These are phyloP conservation scores for Telfairia occidentalis DNA, from an alignment of 331 rosid species.

Conservation along the genomic window DNA sequence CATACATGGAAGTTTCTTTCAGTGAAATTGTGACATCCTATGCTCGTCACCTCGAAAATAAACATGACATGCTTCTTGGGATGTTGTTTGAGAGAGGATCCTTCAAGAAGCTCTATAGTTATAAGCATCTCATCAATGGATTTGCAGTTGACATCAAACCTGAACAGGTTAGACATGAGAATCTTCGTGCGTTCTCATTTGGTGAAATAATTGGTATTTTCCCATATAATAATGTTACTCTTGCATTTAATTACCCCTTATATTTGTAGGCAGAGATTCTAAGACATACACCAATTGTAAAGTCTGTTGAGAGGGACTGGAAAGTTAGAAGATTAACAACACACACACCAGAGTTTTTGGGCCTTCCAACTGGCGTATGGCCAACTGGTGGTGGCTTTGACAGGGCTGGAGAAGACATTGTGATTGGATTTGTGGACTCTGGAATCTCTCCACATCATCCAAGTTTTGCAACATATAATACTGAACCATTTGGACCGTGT, in stretches of 20 bases:
- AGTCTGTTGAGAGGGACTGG: conserved; percentile 88
- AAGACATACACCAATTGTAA: conserved; percentile 77
- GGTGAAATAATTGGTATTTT: not conserved
- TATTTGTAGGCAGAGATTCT: conserved; percentile 90
- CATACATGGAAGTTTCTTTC: conserved; percentile 20
- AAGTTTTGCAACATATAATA: conserved; percentile 56
- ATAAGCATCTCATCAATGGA: conserved; percentile 91
- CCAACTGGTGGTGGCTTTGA: conserved; percentile 98
- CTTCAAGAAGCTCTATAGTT: conserved; percentile 81
- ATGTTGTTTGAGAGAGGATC: conserved; percentile 72
- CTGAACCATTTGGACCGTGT: conserved; percentile 74
- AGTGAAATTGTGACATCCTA: conserved; percentile 79
- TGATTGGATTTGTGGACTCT: conserved; percentile 94
- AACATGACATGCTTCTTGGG: conserved; percentile 89
- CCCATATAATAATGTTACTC: conserved; percentile 6
- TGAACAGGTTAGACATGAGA: conserved; percentile 72
- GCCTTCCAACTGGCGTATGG: conserved; percentile 99
- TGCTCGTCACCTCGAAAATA: conserved; percentile 75
- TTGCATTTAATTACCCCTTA: conserved; percentile 28
- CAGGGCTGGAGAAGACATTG: conserved; percentile 94
- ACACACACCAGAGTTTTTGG: conserved; percentile 95
- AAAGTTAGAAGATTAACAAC: conserved; percentile 85
- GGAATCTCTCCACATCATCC: conserved; percentile 96
- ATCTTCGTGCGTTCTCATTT: conserved; percentile 6
- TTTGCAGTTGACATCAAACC: conserved; percentile 83